These are phyloP conservation scores for Extremus antarcticus DNA, from an alignment of 495 filamentous ascomycete genomes.

Conservation along the genomic window DNA sequence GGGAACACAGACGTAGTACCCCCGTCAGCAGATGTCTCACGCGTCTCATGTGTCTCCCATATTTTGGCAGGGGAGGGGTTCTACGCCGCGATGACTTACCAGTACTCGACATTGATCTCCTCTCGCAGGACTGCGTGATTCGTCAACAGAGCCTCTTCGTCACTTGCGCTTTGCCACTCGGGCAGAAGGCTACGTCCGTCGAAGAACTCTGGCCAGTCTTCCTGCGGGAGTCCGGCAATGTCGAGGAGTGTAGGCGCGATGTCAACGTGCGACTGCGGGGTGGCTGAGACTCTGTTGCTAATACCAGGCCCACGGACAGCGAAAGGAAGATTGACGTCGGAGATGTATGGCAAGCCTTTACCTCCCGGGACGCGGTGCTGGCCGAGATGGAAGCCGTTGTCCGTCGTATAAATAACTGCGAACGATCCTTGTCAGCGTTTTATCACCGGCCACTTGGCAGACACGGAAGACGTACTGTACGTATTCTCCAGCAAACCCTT, in stretches of 20 bases:
- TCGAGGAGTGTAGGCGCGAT: conserved; percentile 54
- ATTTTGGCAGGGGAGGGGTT: no score
- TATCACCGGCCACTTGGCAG: neutral
- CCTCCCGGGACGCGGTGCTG: conserved; percentile 60
- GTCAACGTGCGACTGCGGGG: conserved; percentile 57
- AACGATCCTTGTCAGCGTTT: no score
- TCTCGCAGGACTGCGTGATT: conserved; percentile 30
- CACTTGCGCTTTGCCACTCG: conserved; percentile 15
- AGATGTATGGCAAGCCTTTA: conserved; percentile 58
- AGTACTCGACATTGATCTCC: conserved; percentile 25
- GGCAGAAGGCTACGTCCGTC: conserved; percentile 19
- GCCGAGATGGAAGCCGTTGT: conserved; percentile 66
- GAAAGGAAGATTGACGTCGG: conserved; percentile 62
- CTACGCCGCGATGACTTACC: no score
- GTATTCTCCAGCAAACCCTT: conserved; percentile 50
- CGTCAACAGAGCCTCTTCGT: conserved; percentile 5
- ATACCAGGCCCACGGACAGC: conserved; percentile 29
- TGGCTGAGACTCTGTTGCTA: conserved; percentile 27
- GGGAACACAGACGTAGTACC: no score
- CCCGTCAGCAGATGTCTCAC: no score
- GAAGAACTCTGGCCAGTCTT: conserved; percentile 9
- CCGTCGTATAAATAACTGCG: conserved; percentile 53
- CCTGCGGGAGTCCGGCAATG: conserved; percentile 33
- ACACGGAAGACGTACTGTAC: conserved; percentile 25
- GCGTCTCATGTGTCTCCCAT: no score